Evolutionary conservation across 1,284 basidiomycete genomes (phyloP).

Genomic region (Exsudoporus floridanus): DNA sequence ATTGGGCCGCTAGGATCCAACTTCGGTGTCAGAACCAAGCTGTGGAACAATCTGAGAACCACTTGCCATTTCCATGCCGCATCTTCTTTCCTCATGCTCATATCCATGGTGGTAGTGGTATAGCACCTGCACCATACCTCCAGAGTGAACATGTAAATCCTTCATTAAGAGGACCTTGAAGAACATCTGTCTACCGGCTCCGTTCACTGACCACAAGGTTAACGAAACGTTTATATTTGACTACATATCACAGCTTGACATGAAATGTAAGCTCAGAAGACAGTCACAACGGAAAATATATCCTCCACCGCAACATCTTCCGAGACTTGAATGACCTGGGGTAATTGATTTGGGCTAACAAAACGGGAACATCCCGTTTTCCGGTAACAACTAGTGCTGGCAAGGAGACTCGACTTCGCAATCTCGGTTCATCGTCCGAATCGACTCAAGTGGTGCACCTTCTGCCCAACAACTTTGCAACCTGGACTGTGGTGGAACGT

Average conservation of each 20-base stretch:
- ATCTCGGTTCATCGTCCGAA: constrained; percentile 1
- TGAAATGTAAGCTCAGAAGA: constrained; percentile 33
- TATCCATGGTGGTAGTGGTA: no score
- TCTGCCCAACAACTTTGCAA: constrained; percentile 13
- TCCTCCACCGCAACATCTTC: constrained; percentile 12
- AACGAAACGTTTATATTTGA: constrained; percentile 4
- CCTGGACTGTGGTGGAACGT: constrained; percentile 13
- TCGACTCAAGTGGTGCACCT: not conserved
- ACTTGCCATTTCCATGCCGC: no score
- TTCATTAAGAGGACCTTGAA: no score
- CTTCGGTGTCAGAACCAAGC: no score
- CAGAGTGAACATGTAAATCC: no score
- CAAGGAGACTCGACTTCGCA: constrained; percentile 4
- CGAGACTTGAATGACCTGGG: constrained; percentile 36
- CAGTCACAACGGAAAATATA: constrained; percentile 1
- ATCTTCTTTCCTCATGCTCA: no score
- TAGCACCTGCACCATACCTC: no score
- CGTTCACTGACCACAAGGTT: not conserved
- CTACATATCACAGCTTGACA: constrained; percentile 40
- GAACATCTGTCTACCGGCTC: no score
- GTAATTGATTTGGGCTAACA: constrained; percentile 36
- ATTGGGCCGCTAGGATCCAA: no score
- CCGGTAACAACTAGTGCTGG: constrained; percentile 23
- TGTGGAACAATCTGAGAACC: no score
- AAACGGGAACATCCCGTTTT: constrained; percentile 30